These are phyloP conservation scores for Tephrocybe sp. DNA, from an alignment of 768 basidiomycete species.

Conservation along the genomic window DNA sequence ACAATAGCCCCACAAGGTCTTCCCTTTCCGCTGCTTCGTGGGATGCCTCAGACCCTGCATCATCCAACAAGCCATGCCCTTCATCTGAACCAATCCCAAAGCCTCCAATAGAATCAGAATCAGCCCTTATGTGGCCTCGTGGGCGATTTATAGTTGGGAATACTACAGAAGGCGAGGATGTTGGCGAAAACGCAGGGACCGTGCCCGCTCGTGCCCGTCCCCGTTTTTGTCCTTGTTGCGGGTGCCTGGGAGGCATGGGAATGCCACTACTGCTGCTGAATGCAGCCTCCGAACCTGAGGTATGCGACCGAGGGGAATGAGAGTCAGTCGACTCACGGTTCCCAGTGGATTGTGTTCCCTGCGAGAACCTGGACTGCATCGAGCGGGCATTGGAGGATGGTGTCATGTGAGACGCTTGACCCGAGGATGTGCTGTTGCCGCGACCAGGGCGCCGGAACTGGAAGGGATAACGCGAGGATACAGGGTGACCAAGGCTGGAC, in stretches of 20 bases:
- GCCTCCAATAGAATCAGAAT: constrained; percentile 17
- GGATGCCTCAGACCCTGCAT: constrained; percentile 46
- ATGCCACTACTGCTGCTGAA: constrained; percentile 33
- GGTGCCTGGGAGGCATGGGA: constrained; percentile 43
- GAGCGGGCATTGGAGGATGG: constrained; percentile 28
- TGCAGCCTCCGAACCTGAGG: constrained; percentile 32
- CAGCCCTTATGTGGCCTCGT: constrained; percentile 11
- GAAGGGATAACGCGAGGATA: constrained; percentile 70
- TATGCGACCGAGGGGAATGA: constrained; percentile 41
- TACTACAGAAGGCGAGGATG: constrained; percentile 16
- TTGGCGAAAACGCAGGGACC: constrained; percentile 27
- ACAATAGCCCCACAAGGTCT: constrained; percentile 57
- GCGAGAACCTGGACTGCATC: constrained; percentile 35
- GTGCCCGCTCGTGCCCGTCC: constrained; percentile 30
- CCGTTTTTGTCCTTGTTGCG: constrained; percentile 26
- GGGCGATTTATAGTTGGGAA: constrained; percentile 26
- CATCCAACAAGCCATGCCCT: constrained; percentile 30
- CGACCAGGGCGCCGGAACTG: constrained; percentile 53
- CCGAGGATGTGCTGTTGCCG: constrained; percentile 39
- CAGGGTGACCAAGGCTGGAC: constrained; percentile 81
- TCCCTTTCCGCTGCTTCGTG: constrained; percentile 63
- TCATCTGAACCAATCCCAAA: constrained; percentile 11
- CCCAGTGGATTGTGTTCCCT: constrained; percentile 58
- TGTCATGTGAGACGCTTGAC: constrained; percentile 36
- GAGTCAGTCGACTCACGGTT: constrained; percentile 62